phyloP scores from a whole-genome alignment of 495 filamentous ascomycete species.

The Letharia columbiana region DNA sequence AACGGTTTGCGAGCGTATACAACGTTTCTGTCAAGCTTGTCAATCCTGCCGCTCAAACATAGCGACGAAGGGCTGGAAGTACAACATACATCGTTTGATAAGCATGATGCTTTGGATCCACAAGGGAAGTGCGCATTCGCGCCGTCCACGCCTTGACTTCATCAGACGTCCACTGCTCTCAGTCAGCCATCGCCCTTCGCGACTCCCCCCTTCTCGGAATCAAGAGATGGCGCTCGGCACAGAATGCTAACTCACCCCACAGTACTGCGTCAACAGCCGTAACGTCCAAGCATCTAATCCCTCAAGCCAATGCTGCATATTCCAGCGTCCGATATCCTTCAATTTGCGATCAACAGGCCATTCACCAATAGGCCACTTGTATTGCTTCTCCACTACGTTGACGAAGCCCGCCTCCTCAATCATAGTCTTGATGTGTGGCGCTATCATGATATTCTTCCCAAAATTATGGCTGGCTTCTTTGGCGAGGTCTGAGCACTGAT shows the following conservation, averaged over 20 bases:
- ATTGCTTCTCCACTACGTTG: conserved; percentile 48
- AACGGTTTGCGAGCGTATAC: conserved; percentile 27
- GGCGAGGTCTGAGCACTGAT: conserved; percentile 42
- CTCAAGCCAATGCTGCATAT: conserved; percentile 51
- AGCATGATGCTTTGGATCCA: conserved; percentile 29
- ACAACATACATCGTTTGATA: conserved; percentile 26
- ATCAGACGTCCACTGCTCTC: conserved; percentile 24
- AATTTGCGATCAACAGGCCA: conserved; percentile 57
- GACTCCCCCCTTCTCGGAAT: not conserved
- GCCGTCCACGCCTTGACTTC: conserved; percentile 23
- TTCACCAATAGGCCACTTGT: conserved; percentile 57
- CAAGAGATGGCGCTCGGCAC: not conserved
- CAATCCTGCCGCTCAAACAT: not conserved
- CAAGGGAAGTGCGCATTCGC: conserved; percentile 20
- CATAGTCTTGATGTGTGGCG: conserved; percentile 33
- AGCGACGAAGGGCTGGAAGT: conserved; percentile 16
- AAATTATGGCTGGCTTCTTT: conserved; percentile 44
- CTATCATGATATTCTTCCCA: conserved; percentile 41
- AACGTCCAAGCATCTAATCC: conserved; percentile 50
- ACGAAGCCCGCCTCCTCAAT: conserved; percentile 46
- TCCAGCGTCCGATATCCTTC: conserved; percentile 56
- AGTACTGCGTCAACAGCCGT: conserved; percentile 51
- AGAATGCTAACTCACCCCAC: conserved; percentile 30
- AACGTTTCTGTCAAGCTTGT: conserved; percentile 24
- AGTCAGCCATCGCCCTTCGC: conserved; percentile 18